Percentiles rank a stretch among this genome's conserved stretches.
Evolutionary conservation across 2,329 filamentous ascomycete genomes (phyloP).

Genomic region (Apiospora hydei): DNA sequence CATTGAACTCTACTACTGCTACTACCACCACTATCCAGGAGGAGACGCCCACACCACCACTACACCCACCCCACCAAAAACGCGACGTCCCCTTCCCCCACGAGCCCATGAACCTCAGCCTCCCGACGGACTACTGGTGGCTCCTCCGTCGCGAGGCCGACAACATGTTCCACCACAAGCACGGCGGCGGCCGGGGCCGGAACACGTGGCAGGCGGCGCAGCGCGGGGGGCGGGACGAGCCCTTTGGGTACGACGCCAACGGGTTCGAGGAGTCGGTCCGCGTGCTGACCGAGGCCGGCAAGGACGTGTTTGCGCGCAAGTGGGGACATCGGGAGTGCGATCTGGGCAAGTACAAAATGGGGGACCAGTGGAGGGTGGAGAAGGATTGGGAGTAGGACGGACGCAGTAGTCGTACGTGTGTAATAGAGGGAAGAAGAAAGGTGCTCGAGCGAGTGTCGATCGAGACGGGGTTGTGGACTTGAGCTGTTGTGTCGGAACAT

Average conservation of each 20-base stretch:
- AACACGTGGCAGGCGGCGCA: slow-evolving; percentile 54
- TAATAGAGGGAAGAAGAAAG: neutral
- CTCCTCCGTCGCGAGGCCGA: slow-evolving; percentile 38
- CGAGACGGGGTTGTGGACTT: too few relatives aligned
- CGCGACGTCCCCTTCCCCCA: slow-evolving; percentile 26
- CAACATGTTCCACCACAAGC: slow-evolving; percentile 52
- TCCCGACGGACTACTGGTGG: slow-evolving; percentile 41
- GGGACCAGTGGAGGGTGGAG: slow-evolving; percentile 56
- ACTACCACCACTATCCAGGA: too few relatives aligned
- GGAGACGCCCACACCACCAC: neutral
- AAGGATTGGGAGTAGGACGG: slow-evolving; percentile 45
- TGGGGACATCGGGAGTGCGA: slow-evolving; percentile 56
- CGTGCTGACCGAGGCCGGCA: slow-evolving; percentile 45
- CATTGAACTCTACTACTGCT: neutral
- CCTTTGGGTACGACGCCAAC: slow-evolving; percentile 48
- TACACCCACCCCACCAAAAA: slow-evolving; percentile 8
- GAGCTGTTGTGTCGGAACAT: too few relatives aligned
- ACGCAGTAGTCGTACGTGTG: neutral
- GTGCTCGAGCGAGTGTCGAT: neutral
- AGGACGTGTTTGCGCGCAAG: slow-evolving; percentile 47
- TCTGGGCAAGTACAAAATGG: slow-evolving; percentile 46
- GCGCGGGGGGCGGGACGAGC: slow-evolving; percentile 49
- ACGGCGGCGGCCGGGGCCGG: slow-evolving; percentile 45
- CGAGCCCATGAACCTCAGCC: slow-evolving; percentile 32
- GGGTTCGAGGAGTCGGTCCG: slow-evolving; percentile 45